These are phyloP conservation scores for Nemophila menziesii DNA, from an alignment of 257 asterid genomes.

Conservation along the genomic window DNA sequence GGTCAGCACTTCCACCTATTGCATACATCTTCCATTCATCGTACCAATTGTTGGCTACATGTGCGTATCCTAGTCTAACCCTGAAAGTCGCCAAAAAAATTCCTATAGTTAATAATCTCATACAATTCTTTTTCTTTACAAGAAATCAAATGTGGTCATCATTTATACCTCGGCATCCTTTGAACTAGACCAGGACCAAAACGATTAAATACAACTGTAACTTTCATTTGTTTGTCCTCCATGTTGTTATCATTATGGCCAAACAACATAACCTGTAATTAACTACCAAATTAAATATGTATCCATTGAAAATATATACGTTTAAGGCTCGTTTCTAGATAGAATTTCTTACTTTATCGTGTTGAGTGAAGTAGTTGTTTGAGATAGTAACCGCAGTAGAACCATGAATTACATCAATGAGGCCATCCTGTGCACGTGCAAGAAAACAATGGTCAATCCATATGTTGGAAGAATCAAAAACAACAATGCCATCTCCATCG, in stretches of 20 bases:
- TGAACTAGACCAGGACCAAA: conserved; percentile 64
- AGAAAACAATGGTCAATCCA: conserved; percentile 68
- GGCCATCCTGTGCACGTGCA: conserved; percentile 48
- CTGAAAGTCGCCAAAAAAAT: conserved; percentile 16
- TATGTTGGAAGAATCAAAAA: conserved; percentile 22
- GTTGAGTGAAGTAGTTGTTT: conserved; percentile 55
- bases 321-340: no score
- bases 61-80: conserved; percentile 42
- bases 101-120: no score
- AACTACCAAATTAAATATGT: no score
- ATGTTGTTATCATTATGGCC: conserved; percentile 48
- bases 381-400: conserved; percentile 46
- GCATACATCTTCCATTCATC: conserved; percentile 48
- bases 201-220: conserved; percentile 53
- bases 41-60: conserved; percentile 45
- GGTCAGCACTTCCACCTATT: conserved; percentile 53
- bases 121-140: no score
- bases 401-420: conserved; percentile 43
- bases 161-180: conserved; percentile 55
- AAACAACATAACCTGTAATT: conserved; percentile 51
- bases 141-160: not conserved
- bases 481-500: conserved; percentile 46
- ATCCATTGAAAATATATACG: no score
- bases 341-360: conserved; percentile 54
- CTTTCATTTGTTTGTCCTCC: conserved; percentile 50